Percentiles rank a stretch among this genome's conserved stretches.
Evolutionary conservation across 768 basidiomycete genomes (phyloP).

Genomic region (Pleurotus citrinopileatus): DNA sequence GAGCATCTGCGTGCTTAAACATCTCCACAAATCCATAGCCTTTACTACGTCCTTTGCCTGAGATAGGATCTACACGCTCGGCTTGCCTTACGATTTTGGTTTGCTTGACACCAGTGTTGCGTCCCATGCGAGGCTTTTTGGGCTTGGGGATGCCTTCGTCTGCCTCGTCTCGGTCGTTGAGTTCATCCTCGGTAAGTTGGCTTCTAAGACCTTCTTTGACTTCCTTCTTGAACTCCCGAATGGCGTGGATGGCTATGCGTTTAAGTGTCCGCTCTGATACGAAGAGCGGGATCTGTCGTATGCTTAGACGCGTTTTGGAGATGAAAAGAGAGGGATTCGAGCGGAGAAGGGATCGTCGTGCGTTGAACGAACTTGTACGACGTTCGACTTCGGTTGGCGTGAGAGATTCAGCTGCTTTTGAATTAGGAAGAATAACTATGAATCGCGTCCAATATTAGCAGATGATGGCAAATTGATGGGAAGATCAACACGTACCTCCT

Average conservation of each 20-base stretch:
- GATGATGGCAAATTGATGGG: background rate
- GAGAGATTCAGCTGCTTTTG: constrained; percentile 72
- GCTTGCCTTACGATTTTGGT: constrained; percentile 88
- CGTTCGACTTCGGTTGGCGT: constrained; percentile 78
- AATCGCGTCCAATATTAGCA: background rate
- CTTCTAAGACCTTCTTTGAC: constrained; percentile 59
- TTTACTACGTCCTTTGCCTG: constrained; percentile 83
- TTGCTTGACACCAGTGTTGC: constrained; percentile 65
- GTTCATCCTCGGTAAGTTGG: constrained; percentile 72
- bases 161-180: constrained; percentile 38
- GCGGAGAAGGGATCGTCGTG: constrained; percentile 78
- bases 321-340: constrained; percentile 94
- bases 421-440: constrained; percentile 86
- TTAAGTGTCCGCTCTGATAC: constrained; percentile 89
- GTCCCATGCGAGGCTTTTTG: constrained; percentile 27
- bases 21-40: constrained; percentile 97
- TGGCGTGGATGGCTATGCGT: constrained; percentile 79
- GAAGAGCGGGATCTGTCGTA: constrained; percentile 90
- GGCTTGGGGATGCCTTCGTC: constrained; percentile 23
- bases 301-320: constrained; percentile 89
- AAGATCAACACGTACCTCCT: constrained; percentile 63
- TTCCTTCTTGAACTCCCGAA: constrained; percentile 77
- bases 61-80: constrained; percentile 86
- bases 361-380: constrained; percentile 81
- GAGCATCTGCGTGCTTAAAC: constrained; percentile 81